These are phyloP conservation scores for Colletotrichum spinosum DNA, from an alignment of 2,329 filamentous ascomycete species.

Conservation along the genomic window DNA sequence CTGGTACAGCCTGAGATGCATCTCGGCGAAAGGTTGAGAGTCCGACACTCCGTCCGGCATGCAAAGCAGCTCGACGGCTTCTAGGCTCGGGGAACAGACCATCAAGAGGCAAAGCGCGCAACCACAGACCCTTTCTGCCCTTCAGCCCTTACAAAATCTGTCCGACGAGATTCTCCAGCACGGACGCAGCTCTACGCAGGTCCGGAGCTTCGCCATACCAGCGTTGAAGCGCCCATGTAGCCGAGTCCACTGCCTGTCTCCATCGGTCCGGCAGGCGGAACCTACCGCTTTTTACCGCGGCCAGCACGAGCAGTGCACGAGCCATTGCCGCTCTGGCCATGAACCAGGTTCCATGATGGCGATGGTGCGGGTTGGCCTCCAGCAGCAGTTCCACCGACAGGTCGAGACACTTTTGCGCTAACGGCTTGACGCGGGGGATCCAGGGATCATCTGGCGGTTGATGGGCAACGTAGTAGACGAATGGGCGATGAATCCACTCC, in stretches of 20 bases:
- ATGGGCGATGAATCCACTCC: slow-evolving; percentile 46
- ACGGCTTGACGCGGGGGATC: slow-evolving; percentile 31
- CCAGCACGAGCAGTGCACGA: slow-evolving; percentile 43
- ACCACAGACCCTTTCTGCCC: slow-evolving; percentile 25
- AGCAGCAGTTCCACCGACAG: slow-evolving; percentile 40
- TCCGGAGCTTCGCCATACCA: slow-evolving; percentile 42
- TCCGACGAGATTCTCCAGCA: slow-evolving; percentile 28
- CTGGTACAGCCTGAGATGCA: not conserved
- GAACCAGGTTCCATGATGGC: slow-evolving; percentile 48
- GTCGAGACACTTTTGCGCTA: slow-evolving; percentile 40
- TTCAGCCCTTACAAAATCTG: slow-evolving; percentile 23
- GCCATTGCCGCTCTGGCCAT: slow-evolving; percentile 39
- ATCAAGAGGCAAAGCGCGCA: not conserved
- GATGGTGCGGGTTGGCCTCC: slow-evolving; percentile 42
- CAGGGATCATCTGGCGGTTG: slow-evolving; percentile 33
- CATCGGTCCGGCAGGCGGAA: slow-evolving; percentile 38
- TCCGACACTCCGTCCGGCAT: not conserved
- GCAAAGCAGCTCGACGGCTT: not conserved
- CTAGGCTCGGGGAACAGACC: slow-evolving; percentile 7
- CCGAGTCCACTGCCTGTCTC: slow-evolving; percentile 40
- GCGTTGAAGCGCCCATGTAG: slow-evolving; percentile 36
- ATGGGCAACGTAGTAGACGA: slow-evolving; percentile 46
- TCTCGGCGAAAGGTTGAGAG: not conserved
- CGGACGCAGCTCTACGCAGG: slow-evolving; percentile 29
- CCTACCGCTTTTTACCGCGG: slow-evolving; percentile 39